Percentiles rank a stretch among this genome's conserved stretches.
Evolutionary conservation across 495 filamentous ascomycete species (phyloP).

Genomic region (Podospora conica): DNA sequence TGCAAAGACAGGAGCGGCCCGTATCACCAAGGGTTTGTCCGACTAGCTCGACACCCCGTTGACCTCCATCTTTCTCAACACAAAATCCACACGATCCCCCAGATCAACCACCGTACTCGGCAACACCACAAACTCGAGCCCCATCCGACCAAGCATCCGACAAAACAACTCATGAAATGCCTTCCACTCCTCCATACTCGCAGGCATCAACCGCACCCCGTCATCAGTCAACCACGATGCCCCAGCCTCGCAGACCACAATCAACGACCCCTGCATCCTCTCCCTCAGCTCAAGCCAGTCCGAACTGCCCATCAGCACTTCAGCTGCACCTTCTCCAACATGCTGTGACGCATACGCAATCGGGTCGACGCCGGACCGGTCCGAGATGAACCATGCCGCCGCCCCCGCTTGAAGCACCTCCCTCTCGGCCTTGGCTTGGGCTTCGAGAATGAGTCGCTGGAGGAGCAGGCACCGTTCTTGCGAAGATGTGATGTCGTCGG

Average conservation of each 20-base stretch:
- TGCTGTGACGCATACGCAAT: constrained; percentile 40
- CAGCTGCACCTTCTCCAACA: constrained; percentile 28
- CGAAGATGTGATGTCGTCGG: constrained; percentile 34
- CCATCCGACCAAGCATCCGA: constrained; percentile 16
- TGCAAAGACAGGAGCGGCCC: too few species aligned
- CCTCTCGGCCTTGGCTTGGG: constrained; percentile 37
- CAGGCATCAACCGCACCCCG: constrained; percentile 47
- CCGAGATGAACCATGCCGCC: constrained; percentile 45
- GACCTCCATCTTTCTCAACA: constrained; percentile 2
- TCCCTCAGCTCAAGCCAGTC: constrained; percentile 33
- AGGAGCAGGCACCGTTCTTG: constrained; percentile 30
- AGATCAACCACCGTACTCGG: constrained; percentile 10
- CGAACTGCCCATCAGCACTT: constrained; percentile 18
- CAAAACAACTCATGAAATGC: constrained; percentile 30
- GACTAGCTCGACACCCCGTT: too few species aligned
- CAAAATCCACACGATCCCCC: constrained; percentile 20
- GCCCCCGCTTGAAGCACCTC: constrained; percentile 2
- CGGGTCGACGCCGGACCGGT: constrained; percentile 46
- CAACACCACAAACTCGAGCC: constrained; percentile 24
- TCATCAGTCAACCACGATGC: constrained; percentile 42
- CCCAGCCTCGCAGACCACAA: constrained; percentile 43
- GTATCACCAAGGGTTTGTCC: too few species aligned
- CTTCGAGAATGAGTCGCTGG: constrained; percentile 41
- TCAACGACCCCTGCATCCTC: constrained; percentile 33
- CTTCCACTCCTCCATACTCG: constrained; percentile 34